Evolutionary conservation across 345 rosid genomes (phyloP), one percentile per base, ranked within the genome.

Genomic region (Hevea brasiliensis): DNA sequence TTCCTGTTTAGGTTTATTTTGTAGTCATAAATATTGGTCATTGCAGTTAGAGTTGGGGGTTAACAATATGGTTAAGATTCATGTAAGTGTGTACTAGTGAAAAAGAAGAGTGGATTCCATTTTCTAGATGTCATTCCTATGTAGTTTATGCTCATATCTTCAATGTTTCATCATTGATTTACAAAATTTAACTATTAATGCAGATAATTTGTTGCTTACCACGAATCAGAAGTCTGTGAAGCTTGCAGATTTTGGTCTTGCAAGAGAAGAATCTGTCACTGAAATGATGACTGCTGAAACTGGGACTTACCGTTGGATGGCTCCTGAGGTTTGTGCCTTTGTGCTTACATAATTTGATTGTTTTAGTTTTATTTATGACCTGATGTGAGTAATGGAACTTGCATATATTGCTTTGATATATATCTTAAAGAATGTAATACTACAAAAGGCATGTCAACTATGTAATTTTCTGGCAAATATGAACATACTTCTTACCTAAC

Each of bases 251-350:
- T 94, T 94, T 80, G 98, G 98, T 50, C 98, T 94, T 78, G 98
- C 98, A 3, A 88, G 98, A 83, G 98, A 94, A 83, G 98, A 94
- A 84, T 26, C 98, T 20, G 97, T 94, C 24, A 86, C 97, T 23
- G 98, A 94, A 87, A 94, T 94, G 98, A 94, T 92, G 98, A 94
- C 98, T 23, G 98, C 98, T 1, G 98, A 94, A 84, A 94, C 98
- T 4, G 98, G 98, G 74, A 94, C 98, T 8, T 94, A 94, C 77
- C 96, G 98, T 24, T 94, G 98, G 98, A 94, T 94, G 98, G 98
- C 98, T 79, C 97, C 98, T 56, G 98, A 94, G 97, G 98, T 92
- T 74, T 74, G 86, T 67, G 54, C 70, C 58, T 20, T 51, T 4
- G 2, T 32, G 14, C 27, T 20, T 23, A 14, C 6, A 2, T 62